Evolutionary conservation across 306 rosid species (phyloP), one percentile per base, ranked within the genome.

Genomic region (Delonix regia): DNA sequence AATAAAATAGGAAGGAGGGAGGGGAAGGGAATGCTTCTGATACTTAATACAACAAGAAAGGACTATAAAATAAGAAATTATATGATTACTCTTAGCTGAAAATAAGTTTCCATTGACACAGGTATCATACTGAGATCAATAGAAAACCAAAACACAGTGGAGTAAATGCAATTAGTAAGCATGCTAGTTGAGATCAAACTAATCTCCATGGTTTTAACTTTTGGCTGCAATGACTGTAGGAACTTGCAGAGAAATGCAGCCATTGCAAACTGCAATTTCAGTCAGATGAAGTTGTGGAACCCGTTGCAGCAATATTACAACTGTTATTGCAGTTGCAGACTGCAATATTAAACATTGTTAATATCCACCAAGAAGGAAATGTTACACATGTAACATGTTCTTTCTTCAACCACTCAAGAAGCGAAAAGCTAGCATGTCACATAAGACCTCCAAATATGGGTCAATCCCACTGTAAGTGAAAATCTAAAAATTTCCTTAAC

Each of bases 111-210:
- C 45, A 49, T 5, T 19, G 30, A 69, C n/a, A 73, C 60, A 30
- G 53, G 34, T 38, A 79, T 71, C 76, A 66, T 22, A 45, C 28
- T 45, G 45, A 52, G 47, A 80, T 47, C 44, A 73, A 45, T n/a
- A 65, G 36, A 72, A 59, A 13, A 45, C 73, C 56, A 53, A 60
- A 51, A 21, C 55, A 80, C 49, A 12, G 22, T 9, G 22, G 18
- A 56, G 55, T 13, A 79, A 51, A 75, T 45, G 22, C 34, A 64
- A 53, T 60, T 21, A 60, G 73, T 52, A 63, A 63, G 70, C 66
- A 79, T 71, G 48, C 60, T 52, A 34, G 11, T 61, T 55, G 74
- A 71, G 65, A 34, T 70, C 49, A 75, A 75, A 75, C 27, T 19
- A 21, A 53, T 53, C 19, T 53, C 12, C 60, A 53, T 19, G 28